Base-by-base conservation (phyloP, 371 early-diverging fungal genomes). In the Mortierella sp. region DNA sequence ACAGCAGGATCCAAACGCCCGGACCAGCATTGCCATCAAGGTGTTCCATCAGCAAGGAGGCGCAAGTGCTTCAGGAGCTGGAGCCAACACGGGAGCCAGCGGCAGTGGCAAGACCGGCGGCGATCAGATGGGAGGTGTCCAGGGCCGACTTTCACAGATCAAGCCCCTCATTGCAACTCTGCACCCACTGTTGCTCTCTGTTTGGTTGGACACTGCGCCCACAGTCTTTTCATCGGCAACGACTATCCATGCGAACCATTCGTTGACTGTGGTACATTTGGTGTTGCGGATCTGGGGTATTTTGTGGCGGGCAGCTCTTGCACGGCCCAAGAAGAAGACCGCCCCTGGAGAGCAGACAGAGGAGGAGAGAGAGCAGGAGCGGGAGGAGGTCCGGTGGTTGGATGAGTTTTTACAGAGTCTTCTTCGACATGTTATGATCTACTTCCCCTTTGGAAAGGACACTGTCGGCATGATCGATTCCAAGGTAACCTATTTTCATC, bases 141-240 rank as follows among this genome's bases (percentile, higher is more conserved):
- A 83, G 26, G 80, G 79, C 0, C 70, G 84, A 28, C 63, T 88
- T 4, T 52, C 80, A 0, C 76, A 80, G 65, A 78, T 84, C n/a
- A 80, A 89, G 88, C 74, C 84, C 24, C 83, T 92, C 57, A 91
- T 92, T 31, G 84, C 91, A 16, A 90, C 91, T 3, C 89, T 93
- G 26, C 91, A 93, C 79, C 94, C 95, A 28, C 87, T 94, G 60
- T 83, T 96, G 50, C 90, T 94, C 21, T 93, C 94, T 5, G 87
- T 92, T 0, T 96, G 96, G 96, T 81, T 95, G 21, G 96, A 96
- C 78, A 89, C 94, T 38, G 94, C 94, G 0, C 93, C 95, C 24
- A 82, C 89, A 5, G 91, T 95, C 0, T 95, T 96, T 78, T 77
- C 76, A 3, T 84, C 88, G 13, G 47, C 82, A 48, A 81, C 80